Conservation (phyloP, 345 rosid genomes). For the Citrus glauca region DNA sequence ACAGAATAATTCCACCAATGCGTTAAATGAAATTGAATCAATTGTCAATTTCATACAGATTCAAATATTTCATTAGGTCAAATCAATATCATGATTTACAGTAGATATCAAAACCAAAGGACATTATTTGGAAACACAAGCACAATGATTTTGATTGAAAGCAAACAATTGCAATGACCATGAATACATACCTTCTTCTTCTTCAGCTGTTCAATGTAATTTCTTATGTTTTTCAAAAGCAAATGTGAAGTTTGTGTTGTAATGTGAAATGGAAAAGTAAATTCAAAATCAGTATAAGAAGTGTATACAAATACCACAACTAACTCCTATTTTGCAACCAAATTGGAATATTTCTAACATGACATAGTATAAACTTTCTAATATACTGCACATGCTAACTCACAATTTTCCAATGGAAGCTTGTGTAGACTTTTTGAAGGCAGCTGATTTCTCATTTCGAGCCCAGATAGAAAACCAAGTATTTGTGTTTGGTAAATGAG, state of each 20-base stretch:
- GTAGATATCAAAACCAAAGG: not conserved
- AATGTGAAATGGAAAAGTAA: not conserved
- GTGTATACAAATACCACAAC: not conserved
- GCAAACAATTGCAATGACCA: not conserved
- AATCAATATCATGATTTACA: not conserved
- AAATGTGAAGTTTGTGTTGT: constrained; percentile 16
- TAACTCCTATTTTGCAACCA: constrained; percentile 1
- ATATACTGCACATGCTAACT: constrained; percentile 6
- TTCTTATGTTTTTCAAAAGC: constrained; percentile 30
- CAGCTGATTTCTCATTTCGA: not conserved
- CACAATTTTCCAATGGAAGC: constrained; percentile 13
- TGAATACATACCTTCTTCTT: constrained; percentile 35
- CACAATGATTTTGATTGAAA: not conserved
- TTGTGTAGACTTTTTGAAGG: not conserved
- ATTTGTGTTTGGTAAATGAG: no score
- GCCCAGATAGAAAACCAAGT: no score
- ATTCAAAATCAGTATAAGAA: not conserved
- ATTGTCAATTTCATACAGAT: not conserved
- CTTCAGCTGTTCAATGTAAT: constrained; percentile 34
- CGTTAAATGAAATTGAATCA: not conserved
- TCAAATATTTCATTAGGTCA: not conserved
- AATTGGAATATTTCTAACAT: not conserved
- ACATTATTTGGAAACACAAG: not conserved
- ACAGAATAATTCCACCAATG: not conserved
- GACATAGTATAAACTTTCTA: not conserved